Evolutionary conservation across 495 filamentous ascomycete species (phyloP).

Genomic region (Podospora comata): DNA sequence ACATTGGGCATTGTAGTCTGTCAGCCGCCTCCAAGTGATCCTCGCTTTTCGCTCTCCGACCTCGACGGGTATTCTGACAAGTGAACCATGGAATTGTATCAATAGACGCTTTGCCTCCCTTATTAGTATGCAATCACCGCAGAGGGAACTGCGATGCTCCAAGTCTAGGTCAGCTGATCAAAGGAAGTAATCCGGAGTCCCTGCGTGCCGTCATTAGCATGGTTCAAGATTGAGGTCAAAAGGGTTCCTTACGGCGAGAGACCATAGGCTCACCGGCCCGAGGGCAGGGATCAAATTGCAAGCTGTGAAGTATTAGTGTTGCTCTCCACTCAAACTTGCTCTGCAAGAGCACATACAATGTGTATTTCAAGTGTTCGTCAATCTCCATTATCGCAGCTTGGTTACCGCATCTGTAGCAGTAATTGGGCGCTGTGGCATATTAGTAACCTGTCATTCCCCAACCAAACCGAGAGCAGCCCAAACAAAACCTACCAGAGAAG

Average conservation of each 20-base stretch:
- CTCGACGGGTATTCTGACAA: constrained; percentile 3
- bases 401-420: constrained; percentile 97
- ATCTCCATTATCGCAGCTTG: constrained; percentile 99
- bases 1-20: neutral
- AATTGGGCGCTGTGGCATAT: constrained; percentile 73
- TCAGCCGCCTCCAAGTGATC: neutral
- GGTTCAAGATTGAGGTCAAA: neutral
- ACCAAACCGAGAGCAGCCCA: neutral
- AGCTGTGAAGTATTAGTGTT: constrained; percentile 49
- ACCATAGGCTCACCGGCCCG: constrained; percentile 98
- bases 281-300: constrained; percentile 99
- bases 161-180: constrained; percentile 41
- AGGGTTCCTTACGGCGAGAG: constrained; percentile 66
- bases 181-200: constrained; percentile 97
- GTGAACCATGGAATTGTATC: constrained; percentile 10
- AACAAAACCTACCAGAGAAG: constrained; percentile 72
- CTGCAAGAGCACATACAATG: constrained; percentile 73
- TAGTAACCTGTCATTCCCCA: constrained; percentile 16
- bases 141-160: neutral
- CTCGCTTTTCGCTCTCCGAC: neutral
- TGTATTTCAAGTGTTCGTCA: constrained; percentile 98
- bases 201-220: constrained; percentile 34
- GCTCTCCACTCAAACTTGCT: neutral
- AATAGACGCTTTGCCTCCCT: constrained; percentile 5
- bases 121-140: neutral